phyloP scores from a whole-genome alignment of 1,284 basidiomycete genomes.

The Porogramme epimiltina region DNA sequence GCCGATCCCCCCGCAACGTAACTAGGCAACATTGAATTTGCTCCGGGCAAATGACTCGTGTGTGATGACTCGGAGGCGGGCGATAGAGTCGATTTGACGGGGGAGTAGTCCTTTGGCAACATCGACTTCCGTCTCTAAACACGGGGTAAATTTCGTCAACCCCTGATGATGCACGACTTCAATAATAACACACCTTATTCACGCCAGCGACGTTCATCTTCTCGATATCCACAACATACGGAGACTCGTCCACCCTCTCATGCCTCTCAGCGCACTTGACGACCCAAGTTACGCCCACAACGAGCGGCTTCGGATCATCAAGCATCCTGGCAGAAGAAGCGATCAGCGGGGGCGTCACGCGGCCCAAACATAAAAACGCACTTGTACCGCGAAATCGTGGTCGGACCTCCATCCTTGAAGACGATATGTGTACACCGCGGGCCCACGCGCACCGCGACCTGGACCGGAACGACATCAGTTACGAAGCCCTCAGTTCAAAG shows the following conservation, averaged over 20 bases:
- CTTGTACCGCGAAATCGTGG: conserved; percentile 79
- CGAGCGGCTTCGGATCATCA: conserved; percentile 68
- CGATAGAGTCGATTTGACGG: conserved; percentile 8
- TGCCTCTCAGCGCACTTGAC: conserved; percentile 82
- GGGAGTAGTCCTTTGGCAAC: conserved; percentile 58
- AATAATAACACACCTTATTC: conserved; percentile 54
- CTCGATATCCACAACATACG: conserved; percentile 71
- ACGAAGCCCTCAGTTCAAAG: background rate
- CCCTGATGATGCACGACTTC: conserved; percentile 1
- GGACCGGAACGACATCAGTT: conserved; percentile 7
- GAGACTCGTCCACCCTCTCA: conserved; percentile 63
- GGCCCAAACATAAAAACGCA: conserved; percentile 34
- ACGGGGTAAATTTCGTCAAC: background rate
- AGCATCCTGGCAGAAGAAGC: conserved; percentile 54
- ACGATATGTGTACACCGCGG: conserved; percentile 88
- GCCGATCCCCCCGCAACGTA: background rate
- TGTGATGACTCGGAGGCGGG: conserved; percentile 16
- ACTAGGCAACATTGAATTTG: background rate
- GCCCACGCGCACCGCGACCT: conserved; percentile 68
- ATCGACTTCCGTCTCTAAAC: conserved; percentile 61
- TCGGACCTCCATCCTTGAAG: conserved; percentile 83
- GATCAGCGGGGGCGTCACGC: no score
- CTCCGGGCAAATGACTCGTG: background rate
- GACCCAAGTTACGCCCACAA: conserved; percentile 93
- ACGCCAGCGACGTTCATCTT: conserved; percentile 64